A percentile compares a stretch with the other conserved stretches of the same genome.
Conservation (phyloP, 2,329 filamentous ascomycete species). For the Diaporthe velutina region DNA sequence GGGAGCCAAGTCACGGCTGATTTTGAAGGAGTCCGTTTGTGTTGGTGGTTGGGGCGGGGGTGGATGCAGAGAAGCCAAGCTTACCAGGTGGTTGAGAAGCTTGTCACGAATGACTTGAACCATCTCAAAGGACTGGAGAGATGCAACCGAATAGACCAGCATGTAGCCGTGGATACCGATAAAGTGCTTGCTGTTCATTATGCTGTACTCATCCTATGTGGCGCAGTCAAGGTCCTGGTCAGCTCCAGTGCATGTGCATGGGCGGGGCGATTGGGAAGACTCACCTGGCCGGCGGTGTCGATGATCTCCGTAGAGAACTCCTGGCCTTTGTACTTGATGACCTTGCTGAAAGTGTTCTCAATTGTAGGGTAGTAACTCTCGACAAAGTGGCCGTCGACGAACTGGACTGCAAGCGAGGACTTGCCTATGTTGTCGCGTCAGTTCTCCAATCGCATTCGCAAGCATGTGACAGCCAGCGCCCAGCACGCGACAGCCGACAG, state of each 20-base stretch:
- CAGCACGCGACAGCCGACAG: conserved; percentile 19
- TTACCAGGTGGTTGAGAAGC: conserved; percentile 93
- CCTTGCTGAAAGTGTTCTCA: conserved; percentile 98
- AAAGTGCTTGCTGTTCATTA: conserved; percentile 98
- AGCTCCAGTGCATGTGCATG: background rate
- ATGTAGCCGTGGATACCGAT: conserved; percentile 99
- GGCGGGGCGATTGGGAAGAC: conserved; percentile 42
- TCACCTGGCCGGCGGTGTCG: conserved; percentile 94
- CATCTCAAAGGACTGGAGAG: conserved; percentile 96
- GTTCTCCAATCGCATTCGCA: conserved; percentile 29
- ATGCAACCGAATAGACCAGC: conserved; percentile 97
- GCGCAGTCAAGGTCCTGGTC: background rate
- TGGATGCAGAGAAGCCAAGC: conserved; percentile 46
- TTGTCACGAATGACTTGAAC: conserved; percentile 95
- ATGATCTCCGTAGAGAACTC: conserved; percentile 98
- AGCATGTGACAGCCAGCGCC: conserved; percentile 37
- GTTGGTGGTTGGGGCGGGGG: background rate
- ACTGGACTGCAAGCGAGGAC: conserved; percentile 96
- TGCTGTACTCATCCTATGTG: conserved; percentile 93
- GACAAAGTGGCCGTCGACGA: conserved; percentile 97
- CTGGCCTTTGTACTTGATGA: conserved; percentile 92
- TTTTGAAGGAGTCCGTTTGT: background rate
- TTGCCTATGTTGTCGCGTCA: conserved; percentile 74
- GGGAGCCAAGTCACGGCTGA: background rate
- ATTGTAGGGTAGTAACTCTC: conserved; percentile 99